Percentiles rank a stretch among this genome's conserved stretches.
phyloP scores from a whole-genome alignment of 345 rosid genomes.

The Gossypium longicalyx region DNA sequence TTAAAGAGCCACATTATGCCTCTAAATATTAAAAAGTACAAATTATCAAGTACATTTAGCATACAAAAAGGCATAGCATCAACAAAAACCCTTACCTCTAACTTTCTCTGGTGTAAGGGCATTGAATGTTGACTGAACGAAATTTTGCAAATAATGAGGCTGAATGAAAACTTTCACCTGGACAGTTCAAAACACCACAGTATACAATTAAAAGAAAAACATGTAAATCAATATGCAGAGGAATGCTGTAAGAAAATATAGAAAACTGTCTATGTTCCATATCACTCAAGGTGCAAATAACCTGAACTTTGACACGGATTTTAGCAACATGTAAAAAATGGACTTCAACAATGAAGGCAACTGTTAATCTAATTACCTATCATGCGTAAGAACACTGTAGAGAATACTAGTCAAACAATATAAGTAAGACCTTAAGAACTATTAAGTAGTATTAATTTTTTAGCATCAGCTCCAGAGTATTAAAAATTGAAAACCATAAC shows the following conservation, averaged over 20 bases:
- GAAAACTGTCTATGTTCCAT: neutral
- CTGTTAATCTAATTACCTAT: neutral
- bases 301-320: neutral
- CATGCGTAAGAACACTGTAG: neutral
- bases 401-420: neutral
- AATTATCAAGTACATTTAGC: neutral
- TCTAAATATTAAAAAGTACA: neutral
- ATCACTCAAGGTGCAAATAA: neutral
- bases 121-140: constrained; percentile 87
- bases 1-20: neutral
- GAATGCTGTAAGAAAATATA: neutral
- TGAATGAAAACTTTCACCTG: constrained; percentile 92
- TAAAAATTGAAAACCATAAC: neutral
- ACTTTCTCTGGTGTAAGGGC: constrained; percentile 74
- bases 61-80: neutral
- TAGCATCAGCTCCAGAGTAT: neutral
- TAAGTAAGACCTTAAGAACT: neutral
- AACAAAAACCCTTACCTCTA: constrained; percentile 45
- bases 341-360: neutral
- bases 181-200: constrained; percentile 13
- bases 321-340: neutral
- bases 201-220: neutral
- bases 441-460: neutral
- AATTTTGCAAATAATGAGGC: constrained; percentile 78
- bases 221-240: neutral